phyloP scores from a whole-genome alignment of 805 yeast genomes.

The Clavispora vitiphila region DNA sequence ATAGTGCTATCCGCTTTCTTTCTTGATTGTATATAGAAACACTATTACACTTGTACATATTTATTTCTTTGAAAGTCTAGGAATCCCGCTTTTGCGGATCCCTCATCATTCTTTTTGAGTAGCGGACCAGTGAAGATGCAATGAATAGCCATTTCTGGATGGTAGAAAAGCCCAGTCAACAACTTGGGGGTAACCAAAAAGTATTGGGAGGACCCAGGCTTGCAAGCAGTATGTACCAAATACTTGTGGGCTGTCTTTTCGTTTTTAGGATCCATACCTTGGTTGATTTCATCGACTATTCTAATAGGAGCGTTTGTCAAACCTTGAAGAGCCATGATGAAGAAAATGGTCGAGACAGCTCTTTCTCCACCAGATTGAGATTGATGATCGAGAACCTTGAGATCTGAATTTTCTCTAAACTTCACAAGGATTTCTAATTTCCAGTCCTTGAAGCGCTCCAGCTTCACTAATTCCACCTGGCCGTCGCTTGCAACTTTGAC shows the following conservation, averaged over 20 bases:
- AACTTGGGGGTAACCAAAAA: constrained; percentile 91
- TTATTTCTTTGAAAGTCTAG: constrained; percentile 25
- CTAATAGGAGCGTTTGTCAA: constrained; percentile 85
- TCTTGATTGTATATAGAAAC: neutral
- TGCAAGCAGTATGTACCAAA: constrained; percentile 80
- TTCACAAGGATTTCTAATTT: constrained; percentile 76
- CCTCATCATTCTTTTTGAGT: constrained; percentile 4
- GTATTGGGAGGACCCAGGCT: constrained; percentile 61
- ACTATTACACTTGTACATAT: constrained; percentile 3
- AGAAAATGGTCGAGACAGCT: constrained; percentile 89
- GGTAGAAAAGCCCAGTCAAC: constrained; percentile 70
- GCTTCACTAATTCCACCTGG: constrained; percentile 56
- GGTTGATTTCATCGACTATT: constrained; percentile 96
- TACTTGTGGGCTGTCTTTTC: constrained; percentile 82
- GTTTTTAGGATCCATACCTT: constrained; percentile 95
- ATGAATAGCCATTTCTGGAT: constrained; percentile 75
- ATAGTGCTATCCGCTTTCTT: constrained; percentile 6
- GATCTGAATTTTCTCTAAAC: constrained; percentile 72
- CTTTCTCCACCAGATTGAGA: constrained; percentile 98
- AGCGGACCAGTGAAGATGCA: constrained; percentile 55
- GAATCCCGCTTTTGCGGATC: constrained; percentile 17
- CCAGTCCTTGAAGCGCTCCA: constrained; percentile 67
- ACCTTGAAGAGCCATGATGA: constrained; percentile 86
- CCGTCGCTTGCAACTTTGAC: constrained; percentile 81
- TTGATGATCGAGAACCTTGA: constrained; percentile 71